These are phyloP conservation scores for Phlyctochytrium bullatum DNA, from an alignment of 192 early-diverging fungal species.

Conservation along the genomic window DNA sequence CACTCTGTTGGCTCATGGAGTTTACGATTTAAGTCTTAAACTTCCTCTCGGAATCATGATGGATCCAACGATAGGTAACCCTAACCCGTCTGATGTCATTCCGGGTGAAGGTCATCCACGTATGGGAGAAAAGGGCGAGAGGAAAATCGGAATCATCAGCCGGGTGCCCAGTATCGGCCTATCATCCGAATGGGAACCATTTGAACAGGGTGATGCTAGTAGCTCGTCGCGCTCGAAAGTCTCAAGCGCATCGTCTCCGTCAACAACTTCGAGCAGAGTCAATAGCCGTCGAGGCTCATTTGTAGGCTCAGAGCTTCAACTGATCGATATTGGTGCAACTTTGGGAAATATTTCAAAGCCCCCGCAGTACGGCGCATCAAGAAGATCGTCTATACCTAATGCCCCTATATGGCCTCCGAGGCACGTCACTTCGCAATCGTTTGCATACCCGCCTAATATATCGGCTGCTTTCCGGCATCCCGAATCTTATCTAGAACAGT, in stretches of 20 bases:
- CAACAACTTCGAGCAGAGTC: background rate
- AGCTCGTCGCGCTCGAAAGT: background rate
- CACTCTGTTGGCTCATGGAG: background rate
- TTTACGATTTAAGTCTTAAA: background rate
- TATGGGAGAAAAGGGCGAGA: slow-evolving; percentile 39
- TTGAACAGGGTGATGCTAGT: slow-evolving; percentile 17
- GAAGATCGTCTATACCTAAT: slow-evolving; percentile 6
- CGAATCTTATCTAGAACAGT: too few species aligned
- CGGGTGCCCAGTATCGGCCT: slow-evolving; percentile 28
- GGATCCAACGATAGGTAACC: background rate
- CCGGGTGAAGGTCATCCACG: slow-evolving; percentile 30
- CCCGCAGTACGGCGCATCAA: background rate
- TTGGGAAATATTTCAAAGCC: background rate
- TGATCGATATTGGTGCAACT: background rate
- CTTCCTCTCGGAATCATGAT: slow-evolving; percentile 5
- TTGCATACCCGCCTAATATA: too few species aligned
- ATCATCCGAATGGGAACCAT: slow-evolving; percentile 35
- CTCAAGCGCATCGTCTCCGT: background rate
- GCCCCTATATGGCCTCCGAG: background rate
- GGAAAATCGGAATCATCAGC: slow-evolving; percentile 25
- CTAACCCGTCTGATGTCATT: background rate
- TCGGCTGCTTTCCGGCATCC: too few species aligned
- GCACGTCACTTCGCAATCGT: background rate
- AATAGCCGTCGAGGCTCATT: background rate
- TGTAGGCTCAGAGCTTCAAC: background rate